phyloP scores from a whole-genome alignment of 768 basidiomycete genomes.

The Butyriboletus loyo region DNA sequence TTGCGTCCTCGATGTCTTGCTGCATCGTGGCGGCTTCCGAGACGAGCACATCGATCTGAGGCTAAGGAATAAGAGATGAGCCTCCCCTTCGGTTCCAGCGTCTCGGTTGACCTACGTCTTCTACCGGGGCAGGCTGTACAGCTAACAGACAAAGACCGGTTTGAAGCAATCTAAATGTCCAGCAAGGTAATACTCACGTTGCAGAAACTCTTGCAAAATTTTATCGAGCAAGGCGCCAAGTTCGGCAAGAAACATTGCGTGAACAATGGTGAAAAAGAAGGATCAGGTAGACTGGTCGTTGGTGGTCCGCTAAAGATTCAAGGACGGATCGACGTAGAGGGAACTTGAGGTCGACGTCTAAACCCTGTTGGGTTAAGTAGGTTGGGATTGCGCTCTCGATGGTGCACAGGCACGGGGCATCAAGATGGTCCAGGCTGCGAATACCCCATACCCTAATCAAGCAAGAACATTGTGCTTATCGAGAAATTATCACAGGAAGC shows the following conservation, averaged over 20 bases:
- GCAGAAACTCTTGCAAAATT: neutral
- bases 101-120: neutral
- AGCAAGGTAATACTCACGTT: neutral
- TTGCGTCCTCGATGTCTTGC: slow-evolving; percentile 3
- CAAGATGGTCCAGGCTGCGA: neutral
- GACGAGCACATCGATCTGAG: neutral
- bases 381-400: no score
- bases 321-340: neutral
- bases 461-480: neutral
- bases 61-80: neutral
- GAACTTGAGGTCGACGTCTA: neutral
- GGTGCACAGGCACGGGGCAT: neutral
- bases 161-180: neutral
- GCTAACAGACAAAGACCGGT: neutral
- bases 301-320: neutral
- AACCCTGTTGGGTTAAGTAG: neutral
- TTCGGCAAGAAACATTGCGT: neutral
- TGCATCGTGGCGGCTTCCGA: slow-evolving; percentile 3
- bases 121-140: neutral
- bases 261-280: no score
- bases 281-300: no score
- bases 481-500: neutral
- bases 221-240: accelerated
- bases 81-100: neutral
- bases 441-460: neutral